Evolutionary conservation across 106 monocot genomes (phyloP).

Genomic region (Acorus gramineus): DNA sequence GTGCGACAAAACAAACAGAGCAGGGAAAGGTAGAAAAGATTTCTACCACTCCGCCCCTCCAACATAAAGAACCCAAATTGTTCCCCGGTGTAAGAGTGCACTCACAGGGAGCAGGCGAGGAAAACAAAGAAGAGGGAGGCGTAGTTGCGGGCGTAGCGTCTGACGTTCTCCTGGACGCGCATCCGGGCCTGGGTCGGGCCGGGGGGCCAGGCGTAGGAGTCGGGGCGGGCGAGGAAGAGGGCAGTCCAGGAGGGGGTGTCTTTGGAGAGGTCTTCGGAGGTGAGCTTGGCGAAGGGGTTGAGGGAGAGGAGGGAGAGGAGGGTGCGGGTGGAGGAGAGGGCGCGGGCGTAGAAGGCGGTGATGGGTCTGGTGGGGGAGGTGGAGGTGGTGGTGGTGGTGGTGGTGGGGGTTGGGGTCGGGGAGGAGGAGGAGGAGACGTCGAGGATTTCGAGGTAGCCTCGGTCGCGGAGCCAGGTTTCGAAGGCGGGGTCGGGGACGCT

Average conservation of each 20-base stretch:
- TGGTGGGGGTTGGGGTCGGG: not conserved
- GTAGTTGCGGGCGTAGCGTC: slow-evolving; percentile 68
- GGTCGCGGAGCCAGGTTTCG: slow-evolving; percentile 86
- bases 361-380: not conserved
- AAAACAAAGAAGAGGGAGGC: slow-evolving; percentile 40
- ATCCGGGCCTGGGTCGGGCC: slow-evolving; percentile 60
- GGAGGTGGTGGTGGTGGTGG: not conserved
- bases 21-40: not conserved
- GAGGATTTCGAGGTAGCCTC: slow-evolving; percentile 84
- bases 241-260: slow-evolving; percentile 66
- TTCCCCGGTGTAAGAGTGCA: not conserved
- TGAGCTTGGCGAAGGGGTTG: slow-evolving; percentile 78
- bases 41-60: too few species aligned
- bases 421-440: slow-evolving; percentile 29
- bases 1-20: not conserved
- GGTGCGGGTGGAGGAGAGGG: slow-evolving; percentile 27
- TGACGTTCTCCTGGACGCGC: slow-evolving; percentile 89
- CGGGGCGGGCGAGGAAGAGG: slow-evolving; percentile 38
- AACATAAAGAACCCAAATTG: too few species aligned
- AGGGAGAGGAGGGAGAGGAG: slow-evolving; percentile 44
- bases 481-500: slow-evolving; percentile 74
- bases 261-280: slow-evolving; percentile 36
- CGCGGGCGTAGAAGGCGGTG: not conserved
- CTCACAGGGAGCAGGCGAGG: slow-evolving; percentile 73
- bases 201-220: slow-evolving; percentile 62